These are phyloP conservation scores for Exophiala spinifera DNA, from an alignment of 2,329 filamentous ascomycete genomes.

Conservation along the genomic window DNA sequence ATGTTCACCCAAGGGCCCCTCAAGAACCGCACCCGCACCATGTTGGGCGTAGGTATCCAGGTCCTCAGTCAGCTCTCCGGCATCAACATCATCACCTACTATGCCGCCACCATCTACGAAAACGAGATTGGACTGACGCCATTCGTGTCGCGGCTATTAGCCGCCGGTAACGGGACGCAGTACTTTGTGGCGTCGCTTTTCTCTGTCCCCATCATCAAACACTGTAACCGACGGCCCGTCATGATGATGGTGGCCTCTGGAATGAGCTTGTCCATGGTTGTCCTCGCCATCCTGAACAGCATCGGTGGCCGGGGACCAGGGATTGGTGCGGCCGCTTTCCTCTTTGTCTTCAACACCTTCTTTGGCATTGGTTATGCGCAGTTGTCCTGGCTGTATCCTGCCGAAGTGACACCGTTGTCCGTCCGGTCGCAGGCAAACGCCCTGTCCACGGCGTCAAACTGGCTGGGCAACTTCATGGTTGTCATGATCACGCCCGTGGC, in stretches of 20 bases:
- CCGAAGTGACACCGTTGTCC: conserved; percentile 58
- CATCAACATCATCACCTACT: conserved; percentile 47
- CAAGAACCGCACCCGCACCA: conserved; percentile 43
- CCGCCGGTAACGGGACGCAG: conserved; percentile 54
- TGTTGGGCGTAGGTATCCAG: conserved; percentile 51
- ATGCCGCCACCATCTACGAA: conserved; percentile 44
- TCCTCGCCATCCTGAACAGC: conserved; percentile 48
- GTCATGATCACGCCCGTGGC: conserved; percentile 61
- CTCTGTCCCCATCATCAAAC: conserved; percentile 51
- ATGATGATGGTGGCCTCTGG: conserved; percentile 65
- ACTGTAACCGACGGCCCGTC: conserved; percentile 50
- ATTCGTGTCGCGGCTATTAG: conserved; percentile 48
- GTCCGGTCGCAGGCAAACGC: conserved; percentile 10
- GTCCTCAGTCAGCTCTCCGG: conserved; percentile 52
- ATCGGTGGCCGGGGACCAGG: conserved; percentile 45
- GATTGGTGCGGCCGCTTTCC: conserved; percentile 54
- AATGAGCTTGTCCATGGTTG: conserved; percentile 64
- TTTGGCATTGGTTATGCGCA: too few relatives aligned
- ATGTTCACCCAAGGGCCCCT: conserved; percentile 42
- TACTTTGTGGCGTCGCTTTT: conserved; percentile 53
- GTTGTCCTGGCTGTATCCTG: conserved; percentile 62
- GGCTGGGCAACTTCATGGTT: conserved; percentile 58
- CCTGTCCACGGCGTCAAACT: conserved; percentile 12
- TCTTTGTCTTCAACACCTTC: conserved; percentile 61
- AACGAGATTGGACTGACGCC: conserved; percentile 40